Conservation (phyloP, 2,329 filamentous ascomycete species). For the Dothideomycetes sp. region DNA sequence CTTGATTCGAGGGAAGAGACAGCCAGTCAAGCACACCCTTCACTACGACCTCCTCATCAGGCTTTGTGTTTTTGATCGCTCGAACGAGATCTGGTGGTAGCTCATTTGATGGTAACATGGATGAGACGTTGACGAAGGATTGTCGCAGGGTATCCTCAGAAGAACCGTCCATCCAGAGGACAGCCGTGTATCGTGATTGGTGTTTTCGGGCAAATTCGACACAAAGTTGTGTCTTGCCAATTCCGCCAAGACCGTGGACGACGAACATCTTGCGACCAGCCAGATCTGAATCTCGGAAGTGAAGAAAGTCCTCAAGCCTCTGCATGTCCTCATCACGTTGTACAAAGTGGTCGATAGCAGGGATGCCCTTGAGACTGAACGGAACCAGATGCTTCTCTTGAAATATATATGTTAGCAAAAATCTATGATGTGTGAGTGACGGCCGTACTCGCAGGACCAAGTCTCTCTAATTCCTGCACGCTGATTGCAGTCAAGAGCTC, state of each 20-base stretch:
- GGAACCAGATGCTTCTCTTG: neutral
- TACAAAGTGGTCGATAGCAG: conserved; percentile 2
- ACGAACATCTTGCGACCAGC: conserved; percentile 16
- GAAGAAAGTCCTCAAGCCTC: neutral
- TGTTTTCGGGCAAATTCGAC: conserved; percentile 21
- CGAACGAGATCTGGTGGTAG: neutral
- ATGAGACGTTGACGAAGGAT: neutral
- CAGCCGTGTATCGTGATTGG: conserved; percentile 20
- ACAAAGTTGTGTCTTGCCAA: conserved; percentile 25
- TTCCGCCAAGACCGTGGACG: conserved; percentile 23
- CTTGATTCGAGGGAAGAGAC: neutral
- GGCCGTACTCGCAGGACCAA: conserved; percentile 1
- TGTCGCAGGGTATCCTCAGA: neutral
- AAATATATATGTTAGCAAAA: neutral
- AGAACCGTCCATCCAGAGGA: conserved; percentile 29
- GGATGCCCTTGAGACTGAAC: neutral
- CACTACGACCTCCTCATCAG: conserved; percentile 10
- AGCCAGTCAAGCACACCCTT: conserved; percentile 11
- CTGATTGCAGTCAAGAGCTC: conserved; percentile 1
- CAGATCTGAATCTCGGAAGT: neutral
- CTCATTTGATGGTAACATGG: neutral
- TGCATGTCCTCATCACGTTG: conserved; percentile 1
- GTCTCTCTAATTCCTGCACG: neutral
- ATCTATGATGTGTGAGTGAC: too few relatives aligned
- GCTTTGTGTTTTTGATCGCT: conserved; percentile 9